Evolutionary conservation across 768 basidiomycete species (phyloP), one percentile per base, ranked within the genome.

Genomic region (Tulasnella sp.): DNA sequence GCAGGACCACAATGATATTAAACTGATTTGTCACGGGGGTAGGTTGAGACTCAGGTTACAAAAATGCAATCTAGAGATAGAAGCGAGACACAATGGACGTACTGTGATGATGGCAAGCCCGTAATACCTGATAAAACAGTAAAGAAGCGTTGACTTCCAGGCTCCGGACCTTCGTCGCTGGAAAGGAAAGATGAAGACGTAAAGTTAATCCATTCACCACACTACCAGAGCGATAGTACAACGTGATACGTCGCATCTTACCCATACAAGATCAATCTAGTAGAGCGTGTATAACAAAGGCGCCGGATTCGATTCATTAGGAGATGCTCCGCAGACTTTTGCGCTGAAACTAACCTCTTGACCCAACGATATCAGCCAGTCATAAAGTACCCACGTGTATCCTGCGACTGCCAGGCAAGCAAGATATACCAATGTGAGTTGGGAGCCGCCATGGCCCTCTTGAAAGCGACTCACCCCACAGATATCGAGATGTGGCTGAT

Each of bases 111-210:
- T 37, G 20, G 11, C 54, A 37, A 78, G n/a, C 6, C 77, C 77
- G 34, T 78, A 64, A 50, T 78, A 78, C 14, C 77, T 58, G 11
- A 40, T 78, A 46, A 78, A 78, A 0, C 22, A 34, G 37, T 58
- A 78, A 14, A 78, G 77, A 9, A 64, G 3, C 37, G 72, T 78
- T 7, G 77, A 78, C 37, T 78, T 72, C 75, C 75, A 76, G 5
- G 28, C 41, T 64, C 60, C 60, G 9, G 60, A 14, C 3, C 60
- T 7, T 31, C n/a, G 60, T 34, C 28, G n/a, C 60, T 64, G n/a
- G 16, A n/a, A 64, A 14, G 60, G 20, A 18, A 50, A 22, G 50
- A 50, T 7, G 18, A 20, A 18, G 50, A 50, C 22, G 50, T 50
- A 22, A 64, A 16, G 22, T n/a, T 14, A 28, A 64, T 64, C 9